Base-by-base conservation (phyloP, 2,329 filamentous ascomycete species). In the Fusarium sp. region DNA sequence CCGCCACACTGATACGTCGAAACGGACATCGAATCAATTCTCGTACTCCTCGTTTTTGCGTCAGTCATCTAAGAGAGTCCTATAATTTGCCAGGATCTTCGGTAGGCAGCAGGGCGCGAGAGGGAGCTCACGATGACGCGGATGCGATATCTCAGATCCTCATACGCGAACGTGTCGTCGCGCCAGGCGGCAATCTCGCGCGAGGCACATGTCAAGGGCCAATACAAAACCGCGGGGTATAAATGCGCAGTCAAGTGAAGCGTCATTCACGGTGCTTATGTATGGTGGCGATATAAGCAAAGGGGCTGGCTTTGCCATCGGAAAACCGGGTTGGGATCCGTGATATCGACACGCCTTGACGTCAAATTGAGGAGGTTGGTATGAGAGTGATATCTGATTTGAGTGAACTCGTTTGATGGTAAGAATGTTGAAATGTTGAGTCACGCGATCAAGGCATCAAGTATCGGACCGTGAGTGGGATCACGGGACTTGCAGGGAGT, bases 91-190 rank as follows among this genome's bases (percentile, higher is more conserved):
- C 17, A 55, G 47, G 54, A 56, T 57, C 35, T 48, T 59, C 51
- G 33, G 36, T 54, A 72, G 71, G 71, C 71, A 72, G 54, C 70
- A 73, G 61, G 29, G 13, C 37, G 41, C 31, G 47, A 23, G 53
- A 51, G 35, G 41, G 29, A 51, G 41, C 61, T 42, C 46, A 43
- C 53, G 37, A 59, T 64, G 53, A 58, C 41, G 61, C 40, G 37
- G 33, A 31, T 27, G 15, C 31, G 49, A 17, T 41, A 61, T 61
- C 33, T 45, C 13, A 45, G 40, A 41, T 49, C 25, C 41, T 50
- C 5, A 45, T 39, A 46, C 43, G 33, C 41, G 59, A 60, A 59
- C 36, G 45, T 51, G 33, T 43, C 36, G 25, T 43, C 27, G 20
- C 59, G 42, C 47, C 39, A 57, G 25, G 43, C 58, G 39, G 59